Evolutionary conservation across 2,329 filamentous ascomycete genomes (phyloP), one percentile per base, ranked within the genome.

Genomic region (Claviceps lovelessii): DNA sequence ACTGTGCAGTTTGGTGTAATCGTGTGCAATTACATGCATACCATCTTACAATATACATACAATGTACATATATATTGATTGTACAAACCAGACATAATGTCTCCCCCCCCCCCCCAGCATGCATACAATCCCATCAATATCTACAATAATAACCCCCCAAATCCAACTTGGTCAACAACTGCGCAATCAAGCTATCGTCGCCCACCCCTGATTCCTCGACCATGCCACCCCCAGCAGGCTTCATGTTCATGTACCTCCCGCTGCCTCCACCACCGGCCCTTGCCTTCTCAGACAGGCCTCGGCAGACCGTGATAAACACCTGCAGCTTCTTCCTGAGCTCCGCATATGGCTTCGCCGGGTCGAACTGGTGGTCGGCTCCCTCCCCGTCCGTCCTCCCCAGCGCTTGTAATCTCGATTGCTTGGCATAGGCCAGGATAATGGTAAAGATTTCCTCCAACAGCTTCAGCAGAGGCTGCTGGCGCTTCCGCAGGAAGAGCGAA

Each of bases 401-500:
- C 67, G 58, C 70, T 47, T 62, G 70, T n/a, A 71, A 61, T 59
- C 73, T 69, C 19, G 70, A 67, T 42, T 68, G 64, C 60, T 76
- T 78, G n/a, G 84, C 81, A 63, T 93, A 93, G 13, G 76, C 72
- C 11, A 95, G 71, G n/a, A 95, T 78, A 0, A 80, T 68, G 1
- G 75, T 73, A 59, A 94, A 91, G 1, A 91, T 86, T 19, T 86
- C 84, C 57, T 94, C 86, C 0, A 95, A 71, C 0, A 94, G 70
- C 44, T 78, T 79, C 58, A 90, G 73, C 0, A 90, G 80, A 1
- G 87, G 84, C 56, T 81, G 76, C 65, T 95, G 89, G 41, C 86
- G 76, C 62, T 86, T 87, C 56, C 86, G 78, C 3, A 95, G 72
- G 15, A 95, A 76, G 0, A 93, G 72, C 0, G 81, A 80, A 58